Base-by-base conservation (phyloP, 2,329 filamentous ascomycete genomes). In the Ploettnerulaceae sp. region DNA sequence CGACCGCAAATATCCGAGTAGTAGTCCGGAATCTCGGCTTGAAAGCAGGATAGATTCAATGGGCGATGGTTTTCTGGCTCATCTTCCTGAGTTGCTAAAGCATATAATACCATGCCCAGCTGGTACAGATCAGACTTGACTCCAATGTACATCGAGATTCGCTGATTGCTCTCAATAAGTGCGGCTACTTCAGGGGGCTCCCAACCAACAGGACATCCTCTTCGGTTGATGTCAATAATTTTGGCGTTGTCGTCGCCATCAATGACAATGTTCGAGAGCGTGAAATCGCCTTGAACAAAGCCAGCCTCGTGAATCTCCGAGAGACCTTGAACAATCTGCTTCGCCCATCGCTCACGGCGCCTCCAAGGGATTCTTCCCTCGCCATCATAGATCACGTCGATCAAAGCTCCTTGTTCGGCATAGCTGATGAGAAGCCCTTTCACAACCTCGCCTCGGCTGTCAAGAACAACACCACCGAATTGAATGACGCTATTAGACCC, bases 151-250 rank as follows among this genome's bases (percentile, higher is more conserved):
- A 97, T 95, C 35, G 87, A 86, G 43, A 98, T 90, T 22, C 89
- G 79, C 66, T 96, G 90, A 48, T 86, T 87, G 65, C 83, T 90
- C 55, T 91, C 83, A 51, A 97, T 89, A 45, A 97, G 79, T 5
- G 79, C 77, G 12, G 83, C 84, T 46, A 94, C 85, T 67, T 98
- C 93, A 4, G 93, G 93, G 2, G 93, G 90, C 57, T 98, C 93
- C 93, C 93, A 98, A 18, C 91, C 91, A 4, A 97, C 87, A 0
- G 93, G 93, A 60, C 93, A 98, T n/a, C 93, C 93, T 58, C 93
- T 77, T 45, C 93, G 79, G 69, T 98, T 98, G 70, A 98, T 96
- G 66, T 98, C 93, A 62, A 98, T 98, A 56, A 98, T 97, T 61
- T 94, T 91, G 7, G 91, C 93, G 61, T 96, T 77, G 61, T 89